Evolutionary conservation across 805 yeast species (phyloP).

Genomic region (Nakazawaea ernobii): DNA sequence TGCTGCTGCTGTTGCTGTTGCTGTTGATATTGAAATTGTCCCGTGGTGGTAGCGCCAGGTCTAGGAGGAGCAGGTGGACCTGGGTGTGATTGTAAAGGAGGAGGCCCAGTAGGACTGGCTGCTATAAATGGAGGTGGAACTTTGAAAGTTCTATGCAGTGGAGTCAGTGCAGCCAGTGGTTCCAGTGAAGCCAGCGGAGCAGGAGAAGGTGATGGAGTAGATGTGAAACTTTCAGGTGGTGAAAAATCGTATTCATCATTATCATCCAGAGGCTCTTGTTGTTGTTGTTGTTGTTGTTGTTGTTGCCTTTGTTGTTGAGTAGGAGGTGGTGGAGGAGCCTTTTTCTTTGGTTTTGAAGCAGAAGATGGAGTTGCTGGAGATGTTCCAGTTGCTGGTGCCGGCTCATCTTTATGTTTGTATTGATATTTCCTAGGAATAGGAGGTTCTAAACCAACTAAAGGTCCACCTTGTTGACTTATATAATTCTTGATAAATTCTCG

Average conservation of each 20-base stretch:
- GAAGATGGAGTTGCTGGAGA: slow-evolving; percentile 22
- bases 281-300: slow-evolving; percentile 31
- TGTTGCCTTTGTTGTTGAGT: slow-evolving; percentile 26
- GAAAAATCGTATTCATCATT: slow-evolving; percentile 17
- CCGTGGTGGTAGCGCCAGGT: slow-evolving; percentile 16
- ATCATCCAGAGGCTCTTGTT: slow-evolving; percentile 21
- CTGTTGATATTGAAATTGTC: slow-evolving; percentile 6
- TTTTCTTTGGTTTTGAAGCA: slow-evolving; percentile 19
- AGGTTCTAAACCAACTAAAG: slow-evolving; percentile 78
- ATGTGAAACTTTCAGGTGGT: slow-evolving; percentile 13
- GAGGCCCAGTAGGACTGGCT: slow-evolving; percentile 12
- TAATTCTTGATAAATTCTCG: slow-evolving; percentile 77
- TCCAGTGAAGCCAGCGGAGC: slow-evolving; percentile 10
- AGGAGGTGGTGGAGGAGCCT: slow-evolving; percentile 38
- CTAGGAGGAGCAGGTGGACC: background rate
- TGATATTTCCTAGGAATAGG: slow-evolving; percentile 68
- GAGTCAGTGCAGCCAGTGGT: slow-evolving; percentile 4
- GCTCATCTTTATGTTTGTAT: slow-evolving; percentile 18
- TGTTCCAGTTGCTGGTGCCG: slow-evolving; percentile 37
- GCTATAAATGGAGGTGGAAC: slow-evolving; percentile 29
- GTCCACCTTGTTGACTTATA: slow-evolving; percentile 68
- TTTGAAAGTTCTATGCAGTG: slow-evolving; percentile 25
- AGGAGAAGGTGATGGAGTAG: slow-evolving; percentile 14
- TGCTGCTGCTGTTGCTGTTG: slow-evolving; percentile 11
- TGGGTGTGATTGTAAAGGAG: slow-evolving; percentile 16